phyloP scores from a whole-genome alignment of 306 rosid species.

The Carpinus fangiana region DNA sequence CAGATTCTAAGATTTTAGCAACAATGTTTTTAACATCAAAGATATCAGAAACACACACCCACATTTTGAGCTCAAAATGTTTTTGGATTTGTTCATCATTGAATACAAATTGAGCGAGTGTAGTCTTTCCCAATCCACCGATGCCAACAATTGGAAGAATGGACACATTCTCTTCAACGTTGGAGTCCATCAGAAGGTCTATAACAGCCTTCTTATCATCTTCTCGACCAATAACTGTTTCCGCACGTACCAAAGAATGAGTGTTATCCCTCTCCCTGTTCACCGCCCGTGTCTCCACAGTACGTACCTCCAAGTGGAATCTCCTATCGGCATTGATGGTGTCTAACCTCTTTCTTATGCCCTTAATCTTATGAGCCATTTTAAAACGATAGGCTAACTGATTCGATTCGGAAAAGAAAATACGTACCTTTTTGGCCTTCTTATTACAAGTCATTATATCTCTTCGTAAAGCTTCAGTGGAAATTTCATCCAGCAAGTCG shows the following conservation, averaged over 20 bases:
- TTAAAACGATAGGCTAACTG: too few species aligned
- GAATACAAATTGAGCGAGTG: not conserved
- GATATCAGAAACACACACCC: not conserved
- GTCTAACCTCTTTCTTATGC: not conserved
- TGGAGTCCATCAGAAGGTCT: too few species aligned
- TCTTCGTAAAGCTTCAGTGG: not conserved
- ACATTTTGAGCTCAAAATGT: not conserved
- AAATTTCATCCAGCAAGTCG: constrained; percentile 12
- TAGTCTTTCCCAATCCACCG: not conserved
- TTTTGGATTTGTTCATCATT: not conserved
- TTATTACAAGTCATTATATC: not conserved
- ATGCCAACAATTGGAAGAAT: not conserved
- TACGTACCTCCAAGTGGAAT: not conserved
- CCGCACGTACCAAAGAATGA: not conserved
- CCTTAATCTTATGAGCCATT: not conserved
- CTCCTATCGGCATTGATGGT: not conserved
- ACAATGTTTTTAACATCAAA: not conserved
- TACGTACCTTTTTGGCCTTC: not conserved
- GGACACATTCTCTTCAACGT: too few species aligned
- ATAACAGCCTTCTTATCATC: not conserved
- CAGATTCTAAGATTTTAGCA: not conserved
- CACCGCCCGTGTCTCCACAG: not conserved
- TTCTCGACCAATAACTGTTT: not conserved
- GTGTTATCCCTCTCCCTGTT: not conserved
- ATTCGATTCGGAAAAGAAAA: constrained; percentile 7